These are phyloP conservation scores for Claviceps sorghi DNA, from an alignment of 2,329 filamentous ascomycete genomes.

Conservation along the genomic window DNA sequence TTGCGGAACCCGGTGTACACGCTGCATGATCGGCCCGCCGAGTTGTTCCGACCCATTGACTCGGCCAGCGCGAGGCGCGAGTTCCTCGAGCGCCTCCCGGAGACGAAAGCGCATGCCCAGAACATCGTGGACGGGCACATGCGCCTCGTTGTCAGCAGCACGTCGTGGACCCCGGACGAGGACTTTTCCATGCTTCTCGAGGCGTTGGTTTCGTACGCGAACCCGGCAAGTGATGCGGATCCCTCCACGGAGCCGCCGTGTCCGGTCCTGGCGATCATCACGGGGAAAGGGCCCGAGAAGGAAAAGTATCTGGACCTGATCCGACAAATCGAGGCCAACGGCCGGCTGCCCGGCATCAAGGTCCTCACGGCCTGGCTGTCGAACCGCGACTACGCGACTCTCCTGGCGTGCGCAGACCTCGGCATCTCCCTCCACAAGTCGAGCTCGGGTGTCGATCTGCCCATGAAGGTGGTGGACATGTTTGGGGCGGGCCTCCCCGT, in stretches of 20 bases:
- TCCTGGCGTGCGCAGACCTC: constrained; percentile 75
- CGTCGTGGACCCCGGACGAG: constrained; percentile 94
- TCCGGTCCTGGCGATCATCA: constrained; percentile 81
- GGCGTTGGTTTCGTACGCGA: constrained; percentile 62
- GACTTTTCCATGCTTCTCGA: constrained; percentile 82
- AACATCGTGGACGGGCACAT: constrained; percentile 43
- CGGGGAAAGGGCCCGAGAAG: constrained; percentile 81
- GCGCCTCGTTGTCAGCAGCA: constrained; percentile 75
- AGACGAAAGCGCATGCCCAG: constrained; percentile 45
- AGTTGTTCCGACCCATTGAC: constrained; percentile 61
- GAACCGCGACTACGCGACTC: constrained; percentile 65
- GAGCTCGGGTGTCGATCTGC: constrained; percentile 85
- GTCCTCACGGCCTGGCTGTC: constrained; percentile 76
- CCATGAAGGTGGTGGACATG: constrained; percentile 99
- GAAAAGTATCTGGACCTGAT: constrained; percentile 58
- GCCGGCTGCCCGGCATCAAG: constrained; percentile 53
- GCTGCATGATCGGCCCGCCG: constrained; percentile 74
- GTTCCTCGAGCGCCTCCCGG: constrained; percentile 52
- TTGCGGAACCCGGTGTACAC: constrained; percentile 52
- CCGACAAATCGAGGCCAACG: constrained; percentile 39
- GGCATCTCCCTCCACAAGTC: constrained; percentile 88
- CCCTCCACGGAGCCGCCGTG: constrained; percentile 27
- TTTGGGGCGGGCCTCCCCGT: constrained; percentile 90
- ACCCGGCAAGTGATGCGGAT: constrained; percentile 20
- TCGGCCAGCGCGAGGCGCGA: constrained; percentile 29